These are phyloP conservation scores for Phytophthora chlamydospora DNA, from an alignment of 352 stramenopile species.

Conservation along the genomic window DNA sequence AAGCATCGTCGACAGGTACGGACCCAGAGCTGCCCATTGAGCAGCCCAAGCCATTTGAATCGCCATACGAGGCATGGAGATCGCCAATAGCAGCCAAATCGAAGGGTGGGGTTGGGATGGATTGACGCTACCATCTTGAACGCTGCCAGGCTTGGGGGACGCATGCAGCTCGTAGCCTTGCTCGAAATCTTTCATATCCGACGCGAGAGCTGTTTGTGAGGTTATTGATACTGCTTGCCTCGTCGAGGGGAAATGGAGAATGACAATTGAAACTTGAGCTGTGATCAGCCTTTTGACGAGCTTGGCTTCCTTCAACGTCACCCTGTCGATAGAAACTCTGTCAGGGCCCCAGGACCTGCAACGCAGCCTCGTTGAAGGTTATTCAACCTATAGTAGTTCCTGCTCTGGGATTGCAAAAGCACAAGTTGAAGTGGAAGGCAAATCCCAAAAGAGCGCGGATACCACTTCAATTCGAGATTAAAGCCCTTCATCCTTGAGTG, in stretches of 20 bases:
- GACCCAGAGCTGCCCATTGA: slow-evolving; percentile 60
- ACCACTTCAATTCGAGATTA: background rate
- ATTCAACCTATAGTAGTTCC: too few relatives aligned
- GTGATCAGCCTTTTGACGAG: too few relatives aligned
- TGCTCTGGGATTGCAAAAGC: too few relatives aligned
- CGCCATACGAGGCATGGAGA: slow-evolving; percentile 59
- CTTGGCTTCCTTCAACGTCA: too few relatives aligned
- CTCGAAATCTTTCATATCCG: slow-evolving; percentile 28
- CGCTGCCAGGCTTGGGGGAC: slow-evolving; percentile 24
- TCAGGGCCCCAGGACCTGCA: too few relatives aligned
- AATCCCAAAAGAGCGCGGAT: background rate
- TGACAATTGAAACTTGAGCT: too few relatives aligned
- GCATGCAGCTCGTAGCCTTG: slow-evolving; percentile 28
- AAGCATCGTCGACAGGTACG: slow-evolving; percentile 56
- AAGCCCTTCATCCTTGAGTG: background rate
- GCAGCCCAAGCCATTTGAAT: slow-evolving; percentile 64
- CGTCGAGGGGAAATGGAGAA: slow-evolving; percentile 12
- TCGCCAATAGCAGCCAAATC: slow-evolving; percentile 42
- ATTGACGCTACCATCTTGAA: slow-evolving; percentile 8
- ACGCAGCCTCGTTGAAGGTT: too few relatives aligned
- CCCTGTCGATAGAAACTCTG: too few relatives aligned
- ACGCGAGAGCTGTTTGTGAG: background rate
- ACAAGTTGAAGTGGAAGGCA: background rate
- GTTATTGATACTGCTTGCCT: background rate
- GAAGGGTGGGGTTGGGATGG: slow-evolving; percentile 31